Conservation (phyloP, 1,139 yeast genomes). For the Protomyces inundatus region DNA sequence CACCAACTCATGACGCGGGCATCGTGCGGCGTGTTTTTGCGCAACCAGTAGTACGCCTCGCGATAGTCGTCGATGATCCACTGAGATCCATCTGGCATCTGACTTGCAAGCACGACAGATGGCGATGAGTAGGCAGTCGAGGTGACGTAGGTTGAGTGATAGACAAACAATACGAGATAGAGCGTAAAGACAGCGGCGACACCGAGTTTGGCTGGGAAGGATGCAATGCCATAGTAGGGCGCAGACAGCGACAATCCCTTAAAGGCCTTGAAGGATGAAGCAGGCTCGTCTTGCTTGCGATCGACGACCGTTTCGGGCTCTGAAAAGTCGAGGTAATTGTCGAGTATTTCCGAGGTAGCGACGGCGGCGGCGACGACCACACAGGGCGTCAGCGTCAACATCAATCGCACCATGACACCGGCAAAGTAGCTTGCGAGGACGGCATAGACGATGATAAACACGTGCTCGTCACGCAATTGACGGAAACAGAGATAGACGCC, state of each 20-base stretch:
- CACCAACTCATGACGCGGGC: slow-evolving; percentile 98
- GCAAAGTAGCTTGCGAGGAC: slow-evolving; percentile 95
- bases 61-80: slow-evolving; percentile 91
- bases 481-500: slow-evolving; percentile 88
- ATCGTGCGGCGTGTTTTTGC: slow-evolving; percentile 96
- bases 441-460: slow-evolving; percentile 82
- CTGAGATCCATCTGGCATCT: slow-evolving; percentile 77
- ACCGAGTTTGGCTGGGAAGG: slow-evolving; percentile 51
- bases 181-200: slow-evolving; percentile 68
- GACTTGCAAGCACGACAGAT: slow-evolving; percentile 87
- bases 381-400: slow-evolving; percentile 93
- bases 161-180: slow-evolving; percentile 76
- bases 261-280: slow-evolving; percentile 30
- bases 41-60: slow-evolving; percentile 98
- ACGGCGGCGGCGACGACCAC: slow-evolving; percentile 89
- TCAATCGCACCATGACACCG: slow-evolving; percentile 97
- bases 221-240: slow-evolving; percentile 35
- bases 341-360: slow-evolving; percentile 78
- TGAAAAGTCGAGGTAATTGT: slow-evolving; percentile 67
- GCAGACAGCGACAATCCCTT: slow-evolving; percentile 12
- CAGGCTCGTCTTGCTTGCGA: slow-evolving; percentile 27
- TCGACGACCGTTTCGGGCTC: slow-evolving; percentile 19
- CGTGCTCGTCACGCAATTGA: slow-evolving; percentile 86
- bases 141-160: slow-evolving; percentile 97
- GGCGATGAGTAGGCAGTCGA: slow-evolving; percentile 95